Percentiles rank a stretch among this genome's conserved stretches.
phyloP scores from a whole-genome alignment of 768 basidiomycete genomes.

The Dentipellis fragilis region DNA sequence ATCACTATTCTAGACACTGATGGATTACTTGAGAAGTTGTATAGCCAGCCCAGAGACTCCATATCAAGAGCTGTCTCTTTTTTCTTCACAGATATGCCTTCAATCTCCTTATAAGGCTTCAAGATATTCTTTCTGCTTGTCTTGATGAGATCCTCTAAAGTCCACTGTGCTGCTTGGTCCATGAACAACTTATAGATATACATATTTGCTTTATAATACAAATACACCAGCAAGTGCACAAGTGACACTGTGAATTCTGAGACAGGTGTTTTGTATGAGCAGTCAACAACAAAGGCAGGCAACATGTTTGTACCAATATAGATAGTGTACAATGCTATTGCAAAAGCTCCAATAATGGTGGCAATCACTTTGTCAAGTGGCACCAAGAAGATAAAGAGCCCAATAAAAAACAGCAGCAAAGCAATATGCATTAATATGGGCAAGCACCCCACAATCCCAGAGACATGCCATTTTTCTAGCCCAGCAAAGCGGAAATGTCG shows the following conservation, averaged over 20 bases:
- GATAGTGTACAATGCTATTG: background rate
- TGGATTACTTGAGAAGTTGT: background rate
- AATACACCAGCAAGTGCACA: background rate
- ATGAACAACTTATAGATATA: background rate
- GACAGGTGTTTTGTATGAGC: background rate
- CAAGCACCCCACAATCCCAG: background rate
- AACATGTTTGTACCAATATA: background rate
- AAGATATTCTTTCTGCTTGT: background rate
- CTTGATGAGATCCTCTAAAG: background rate
- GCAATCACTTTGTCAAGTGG: background rate
- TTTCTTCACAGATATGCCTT: background rate
- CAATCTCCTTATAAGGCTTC: background rate
- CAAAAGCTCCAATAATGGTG: background rate
- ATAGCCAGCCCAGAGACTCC: background rate
- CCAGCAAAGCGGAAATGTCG: background rate
- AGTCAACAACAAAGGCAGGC: background rate
- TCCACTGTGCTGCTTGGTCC: background rate
- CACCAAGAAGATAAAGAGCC: background rate
- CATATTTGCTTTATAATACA: background rate
- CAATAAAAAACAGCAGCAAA: background rate
- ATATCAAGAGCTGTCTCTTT: background rate
- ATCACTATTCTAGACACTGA: background rate
- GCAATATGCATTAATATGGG: background rate
- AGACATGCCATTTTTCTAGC: background rate
- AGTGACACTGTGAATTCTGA: background rate